Conservation (phyloP, 768 basidiomycete genomes). For the Floccularia luteovirens region DNA sequence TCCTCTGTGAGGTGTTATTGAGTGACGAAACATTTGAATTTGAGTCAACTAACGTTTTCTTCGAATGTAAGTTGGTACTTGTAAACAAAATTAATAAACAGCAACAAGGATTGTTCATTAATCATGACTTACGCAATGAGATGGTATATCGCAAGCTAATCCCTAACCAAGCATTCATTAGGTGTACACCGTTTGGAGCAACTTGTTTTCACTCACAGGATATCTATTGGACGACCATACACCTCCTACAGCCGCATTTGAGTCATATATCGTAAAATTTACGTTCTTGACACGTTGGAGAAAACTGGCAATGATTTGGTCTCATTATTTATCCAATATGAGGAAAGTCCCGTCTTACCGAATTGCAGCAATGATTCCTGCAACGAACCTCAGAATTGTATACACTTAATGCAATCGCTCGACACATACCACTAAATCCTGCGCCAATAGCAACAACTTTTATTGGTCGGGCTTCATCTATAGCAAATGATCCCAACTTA, state of each 20-base stretch:
- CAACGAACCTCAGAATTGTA: background rate
- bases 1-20: conserved; percentile 21
- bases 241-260: conserved; percentile 51
- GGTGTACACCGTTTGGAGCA: background rate
- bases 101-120: background rate
- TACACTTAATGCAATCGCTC: background rate
- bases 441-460: conserved; percentile 51
- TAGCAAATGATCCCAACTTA: conserved; percentile 32
- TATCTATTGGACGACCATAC: conserved; percentile 54
- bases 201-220: conserved; percentile 28
- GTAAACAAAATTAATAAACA: background rate
- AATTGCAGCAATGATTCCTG: conserved; percentile 49
- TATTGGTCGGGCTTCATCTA: conserved; percentile 47
- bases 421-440: conserved; percentile 47
- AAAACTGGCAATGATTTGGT: conserved; percentile 24
- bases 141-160: conserved; percentile 55
- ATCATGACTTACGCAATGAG: conserved; percentile 35
- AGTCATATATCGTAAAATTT: conserved; percentile 51
- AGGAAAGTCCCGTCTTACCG: conserved; percentile 20
- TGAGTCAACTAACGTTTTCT: conserved; percentile 29
- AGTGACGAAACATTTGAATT: background rate
- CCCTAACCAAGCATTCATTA: conserved; percentile 23
- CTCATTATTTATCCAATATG: background rate
- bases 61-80: conserved; percentile 58
- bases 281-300: conserved; percentile 46